phyloP scores from a whole-genome alignment of 495 filamentous ascomycete species.

The Penicillium canescens region DNA sequence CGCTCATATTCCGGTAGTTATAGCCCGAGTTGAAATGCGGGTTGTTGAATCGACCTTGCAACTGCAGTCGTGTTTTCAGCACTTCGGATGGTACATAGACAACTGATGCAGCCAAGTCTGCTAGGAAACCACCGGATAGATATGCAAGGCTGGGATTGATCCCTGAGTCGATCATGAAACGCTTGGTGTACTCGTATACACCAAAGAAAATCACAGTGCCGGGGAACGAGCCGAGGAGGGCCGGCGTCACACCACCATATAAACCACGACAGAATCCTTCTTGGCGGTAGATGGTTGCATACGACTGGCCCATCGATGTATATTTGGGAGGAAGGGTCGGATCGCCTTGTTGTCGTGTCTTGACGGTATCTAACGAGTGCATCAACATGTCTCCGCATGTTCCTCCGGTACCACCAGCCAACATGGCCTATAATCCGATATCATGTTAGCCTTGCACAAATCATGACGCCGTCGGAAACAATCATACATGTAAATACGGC shows the following conservation, averaged over 20 bases:
- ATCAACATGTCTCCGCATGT: slow-evolving; percentile 95
- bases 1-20: slow-evolving; percentile 79
- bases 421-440: slow-evolving; percentile 68
- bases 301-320: slow-evolving; percentile 82
- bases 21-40: slow-evolving; percentile 90
- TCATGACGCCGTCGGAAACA: not conserved
- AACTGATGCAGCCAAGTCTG: slow-evolving; percentile 86
- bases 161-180: slow-evolving; percentile 79
- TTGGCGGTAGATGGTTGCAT: slow-evolving; percentile 87
- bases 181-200: slow-evolving; percentile 92
- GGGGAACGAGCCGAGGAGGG: slow-evolving; percentile 87
- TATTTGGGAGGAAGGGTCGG: slow-evolving; percentile 89
- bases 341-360: slow-evolving; percentile 98
- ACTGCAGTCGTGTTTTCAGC: slow-evolving; percentile 89
- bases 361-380: slow-evolving; percentile 98
- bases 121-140: slow-evolving; percentile 82
- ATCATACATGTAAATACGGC: slow-evolving; percentile 66
- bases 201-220: slow-evolving; percentile 96
- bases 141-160: slow-evolving; percentile 80
- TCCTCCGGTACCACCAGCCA: slow-evolving; percentile 88
- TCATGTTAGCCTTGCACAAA: slow-evolving; percentile 3
- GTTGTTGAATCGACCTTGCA: slow-evolving; percentile 94
- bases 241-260: slow-evolving; percentile 90
- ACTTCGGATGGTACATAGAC: slow-evolving; percentile 97
- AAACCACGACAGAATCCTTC: slow-evolving; percentile 85